Evolutionary conservation across 108 stramenopile species (phyloP), one percentile per base, ranked within the genome.

Genomic region (Mediolabrus comicus): DNA sequence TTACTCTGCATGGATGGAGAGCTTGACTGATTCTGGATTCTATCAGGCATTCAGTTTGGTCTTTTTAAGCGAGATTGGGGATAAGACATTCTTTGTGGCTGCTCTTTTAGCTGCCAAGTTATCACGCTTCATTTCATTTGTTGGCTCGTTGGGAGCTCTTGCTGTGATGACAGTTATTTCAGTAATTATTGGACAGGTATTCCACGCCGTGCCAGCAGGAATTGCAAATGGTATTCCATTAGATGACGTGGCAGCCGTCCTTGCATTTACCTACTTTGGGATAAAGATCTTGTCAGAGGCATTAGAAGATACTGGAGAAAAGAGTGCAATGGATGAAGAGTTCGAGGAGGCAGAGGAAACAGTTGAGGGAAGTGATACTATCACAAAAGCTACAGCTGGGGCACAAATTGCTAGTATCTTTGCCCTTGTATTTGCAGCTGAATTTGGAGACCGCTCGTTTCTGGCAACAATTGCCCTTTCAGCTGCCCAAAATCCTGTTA

Each of bases 11-110:
- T 75, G 71, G 74, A 53, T 77, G 19, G 67, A 79, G 17, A 80
- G 77, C 56, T 59, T 94, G 53, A 72, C 75, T n/a, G 84, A 89
- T 62, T 89, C 95, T 12, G 91, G 92, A 30, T 96, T 96, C 65
- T 92, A 89, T 59, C 95, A 96, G 72, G 87, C 95, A 54, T 94
- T 94, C 67, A 81, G 86, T 58, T 74, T 99, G 56, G 97, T 99
- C 7, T 98, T 99, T 73, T 83, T 99, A 27, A 97, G 97, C 53
- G 99, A 99, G 71, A 96, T 99, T 67, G 99, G 99, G 31, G 99
- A 99, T 84, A 99, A 99, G 69, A 99, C 99, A 51, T 99, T 99
- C 71, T 99, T 99, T 83, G 96, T 99, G 61, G 99, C 99, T 2
- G 98, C 95, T 26, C 85, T 99, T 39, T 62, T 99, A 34, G 98